These are phyloP conservation scores for Apiospora phragmitis DNA, from an alignment of 2,329 filamentous ascomycete species.

Conservation along the genomic window DNA sequence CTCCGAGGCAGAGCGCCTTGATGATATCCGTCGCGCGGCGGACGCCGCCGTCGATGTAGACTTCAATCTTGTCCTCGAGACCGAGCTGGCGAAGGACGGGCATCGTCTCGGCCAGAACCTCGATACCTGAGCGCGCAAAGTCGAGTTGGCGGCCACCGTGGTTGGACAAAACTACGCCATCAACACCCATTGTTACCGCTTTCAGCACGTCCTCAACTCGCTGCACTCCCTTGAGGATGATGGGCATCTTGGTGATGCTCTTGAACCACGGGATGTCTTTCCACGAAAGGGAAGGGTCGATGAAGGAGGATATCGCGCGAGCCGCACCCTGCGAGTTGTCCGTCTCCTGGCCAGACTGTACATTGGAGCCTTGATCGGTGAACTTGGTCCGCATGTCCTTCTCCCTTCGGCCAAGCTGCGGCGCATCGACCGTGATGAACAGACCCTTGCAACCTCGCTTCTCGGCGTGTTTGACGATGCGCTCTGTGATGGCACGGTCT, in stretches of 20 bases:
- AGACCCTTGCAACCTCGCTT: slow-evolving; percentile 88
- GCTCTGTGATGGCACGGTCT: slow-evolving; percentile 84
- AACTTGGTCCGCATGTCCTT: slow-evolving; percentile 98
- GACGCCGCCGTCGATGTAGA: slow-evolving; percentile 90
- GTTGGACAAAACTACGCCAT: slow-evolving; percentile 92
- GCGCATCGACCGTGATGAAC: slow-evolving; percentile 98
- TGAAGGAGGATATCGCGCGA: slow-evolving; percentile 92
- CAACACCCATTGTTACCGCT: slow-evolving; percentile 78
- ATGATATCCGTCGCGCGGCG: slow-evolving; percentile 90
- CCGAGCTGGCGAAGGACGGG: slow-evolving; percentile 75
- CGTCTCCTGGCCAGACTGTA: slow-evolving; percentile 74
- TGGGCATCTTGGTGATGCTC: slow-evolving; percentile 88
- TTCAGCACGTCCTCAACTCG: slow-evolving; percentile 90
- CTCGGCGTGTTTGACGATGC: slow-evolving; percentile 91
- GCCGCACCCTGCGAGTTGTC: slow-evolving; percentile 92
- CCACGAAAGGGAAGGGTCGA: slow-evolving; percentile 93
- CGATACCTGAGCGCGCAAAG: slow-evolving; percentile 83
- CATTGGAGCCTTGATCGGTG: slow-evolving; percentile 76
- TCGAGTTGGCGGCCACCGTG: slow-evolving; percentile 95
- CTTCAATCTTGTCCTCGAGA: slow-evolving; percentile 75
- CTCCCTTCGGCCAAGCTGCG: slow-evolving; percentile 89
- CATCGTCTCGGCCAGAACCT: slow-evolving; percentile 92
- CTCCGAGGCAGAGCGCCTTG: slow-evolving; percentile 91
- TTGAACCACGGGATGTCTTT: slow-evolving; percentile 93
- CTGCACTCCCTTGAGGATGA: slow-evolving; percentile 95